phyloP scores from a whole-genome alignment of 2,329 filamentous ascomycete species.

The Penicillium sp. region DNA sequence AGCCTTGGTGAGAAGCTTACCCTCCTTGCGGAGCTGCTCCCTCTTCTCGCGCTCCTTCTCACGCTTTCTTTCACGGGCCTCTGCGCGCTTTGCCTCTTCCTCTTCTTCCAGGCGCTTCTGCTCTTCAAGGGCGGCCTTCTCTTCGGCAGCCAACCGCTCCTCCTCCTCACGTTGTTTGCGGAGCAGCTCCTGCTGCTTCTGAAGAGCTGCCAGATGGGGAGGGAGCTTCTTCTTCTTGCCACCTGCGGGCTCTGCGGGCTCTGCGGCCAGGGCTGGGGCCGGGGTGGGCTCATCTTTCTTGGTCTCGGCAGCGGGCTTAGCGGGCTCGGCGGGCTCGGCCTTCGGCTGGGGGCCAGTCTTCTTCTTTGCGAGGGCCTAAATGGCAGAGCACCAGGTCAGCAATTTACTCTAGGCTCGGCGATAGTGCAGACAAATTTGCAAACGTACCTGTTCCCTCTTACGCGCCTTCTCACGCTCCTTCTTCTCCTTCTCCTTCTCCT shows the following conservation, averaged over 20 bases:
- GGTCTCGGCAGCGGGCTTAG: slow-evolving; percentile 48
- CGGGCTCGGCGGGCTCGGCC: slow-evolving; percentile 47
- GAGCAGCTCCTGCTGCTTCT: slow-evolving; percentile 48
- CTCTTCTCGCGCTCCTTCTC: slow-evolving; percentile 50
- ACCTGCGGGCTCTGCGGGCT: slow-evolving; percentile 29
- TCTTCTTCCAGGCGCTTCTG: slow-evolving; percentile 37
- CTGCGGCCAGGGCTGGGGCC: slow-evolving; percentile 16
- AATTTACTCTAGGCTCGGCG: not conserved
- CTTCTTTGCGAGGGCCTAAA: slow-evolving; percentile 80
- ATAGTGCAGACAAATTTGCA: not conserved
- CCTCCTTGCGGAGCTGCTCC: slow-evolving; percentile 47
- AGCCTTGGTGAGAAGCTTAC: slow-evolving; percentile 48
- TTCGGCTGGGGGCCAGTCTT: slow-evolving; percentile 49
- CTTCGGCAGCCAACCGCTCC: slow-evolving; percentile 39
- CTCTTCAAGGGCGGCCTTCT: slow-evolving; percentile 40
- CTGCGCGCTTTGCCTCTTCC: slow-evolving; percentile 46
- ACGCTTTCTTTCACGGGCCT: slow-evolving; percentile 45
- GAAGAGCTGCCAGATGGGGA: slow-evolving; percentile 47
- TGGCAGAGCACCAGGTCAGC: slow-evolving; percentile 8
- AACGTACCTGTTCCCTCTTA: slow-evolving; percentile 88
- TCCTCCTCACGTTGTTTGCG: slow-evolving; percentile 46
- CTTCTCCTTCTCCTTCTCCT: slow-evolving; percentile 96
- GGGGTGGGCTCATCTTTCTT: slow-evolving; percentile 44
- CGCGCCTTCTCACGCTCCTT: slow-evolving; percentile 98
- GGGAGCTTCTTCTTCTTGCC: slow-evolving; percentile 90